A percentile compares a stretch with the other conserved stretches of the same genome.
Conservation (phyloP, 2,329 filamentous ascomycete species). For the Coleophoma eucalyptorum region DNA sequence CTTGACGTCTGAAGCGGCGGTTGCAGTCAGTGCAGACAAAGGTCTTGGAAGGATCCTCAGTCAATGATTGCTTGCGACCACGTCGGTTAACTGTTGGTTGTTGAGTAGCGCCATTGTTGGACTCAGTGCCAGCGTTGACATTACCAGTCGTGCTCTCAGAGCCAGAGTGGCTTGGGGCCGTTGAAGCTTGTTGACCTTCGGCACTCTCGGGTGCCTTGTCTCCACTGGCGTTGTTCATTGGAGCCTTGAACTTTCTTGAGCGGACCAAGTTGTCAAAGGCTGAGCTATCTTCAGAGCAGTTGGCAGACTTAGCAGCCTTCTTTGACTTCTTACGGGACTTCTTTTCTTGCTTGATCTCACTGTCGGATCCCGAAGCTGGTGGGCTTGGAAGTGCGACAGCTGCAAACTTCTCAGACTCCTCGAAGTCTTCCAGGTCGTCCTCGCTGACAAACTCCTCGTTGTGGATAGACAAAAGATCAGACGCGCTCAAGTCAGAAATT, state of each 20-base stretch:
- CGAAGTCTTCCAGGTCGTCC: conserved; percentile 71
- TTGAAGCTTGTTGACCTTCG: conserved; percentile 19
- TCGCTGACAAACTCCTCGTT: conserved; percentile 76
- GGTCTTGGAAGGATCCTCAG: conserved; percentile 96
- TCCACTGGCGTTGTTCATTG: conserved; percentile 26
- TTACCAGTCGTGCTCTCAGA: conserved; percentile 34
- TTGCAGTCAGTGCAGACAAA: conserved; percentile 97
- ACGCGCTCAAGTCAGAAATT: conserved; percentile 51
- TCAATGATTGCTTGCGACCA: conserved; percentile 96
- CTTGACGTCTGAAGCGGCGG: conserved; percentile 94
- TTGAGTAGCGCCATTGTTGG: conserved; percentile 23
- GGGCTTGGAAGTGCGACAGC: conserved; percentile 62
- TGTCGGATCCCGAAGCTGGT: conserved; percentile 46
- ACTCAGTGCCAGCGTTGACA: conserved; percentile 38
- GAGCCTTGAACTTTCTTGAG: conserved; percentile 28
- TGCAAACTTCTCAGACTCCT: conserved; percentile 60
- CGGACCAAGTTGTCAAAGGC: conserved; percentile 29
- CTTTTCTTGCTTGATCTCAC: conserved; percentile 42
- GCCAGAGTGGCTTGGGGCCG: conserved; percentile 36
- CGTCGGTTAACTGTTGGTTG: conserved; percentile 75
- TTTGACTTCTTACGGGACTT: conserved; percentile 56
- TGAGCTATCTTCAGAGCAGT: conserved; percentile 26
- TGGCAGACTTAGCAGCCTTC: conserved; percentile 40
- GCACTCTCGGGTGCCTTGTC: conserved; percentile 21
- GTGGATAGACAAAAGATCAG: conserved; percentile 62